phyloP scores from a whole-genome alignment of 257 asterid species.

The Solanum sparsipilum region DNA sequence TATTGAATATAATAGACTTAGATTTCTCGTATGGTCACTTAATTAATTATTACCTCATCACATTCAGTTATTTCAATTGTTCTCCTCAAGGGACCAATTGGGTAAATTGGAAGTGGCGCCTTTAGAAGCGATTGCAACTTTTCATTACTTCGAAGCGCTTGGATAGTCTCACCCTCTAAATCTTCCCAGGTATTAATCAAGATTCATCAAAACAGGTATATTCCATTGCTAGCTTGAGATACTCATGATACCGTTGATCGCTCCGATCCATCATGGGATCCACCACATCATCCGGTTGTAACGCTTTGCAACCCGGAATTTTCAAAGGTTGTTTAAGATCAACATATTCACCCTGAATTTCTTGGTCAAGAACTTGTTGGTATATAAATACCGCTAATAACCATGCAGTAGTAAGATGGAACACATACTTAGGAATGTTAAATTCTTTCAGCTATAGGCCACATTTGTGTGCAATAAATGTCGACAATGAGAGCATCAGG shows the following conservation, averaged over 20 bases:
- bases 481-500: conserved; percentile 6
- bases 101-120: background rate
- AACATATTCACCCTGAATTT: conserved; percentile 2
- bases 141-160: conserved; percentile 3
- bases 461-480: background rate
- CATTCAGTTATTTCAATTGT: background rate
- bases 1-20: no score
- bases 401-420: conserved; percentile 2
- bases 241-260: background rate
- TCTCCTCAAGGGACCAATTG: conserved; percentile 8
- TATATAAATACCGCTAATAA: background rate
- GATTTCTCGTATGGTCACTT: no score
- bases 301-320: conserved; percentile 7
- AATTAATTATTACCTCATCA: background rate
- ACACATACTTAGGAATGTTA: background rate
- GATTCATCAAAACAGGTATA: background rate
- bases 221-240: background rate
- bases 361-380: conserved; percentile 1
- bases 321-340: conserved; percentile 1
- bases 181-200: conserved; percentile 11
- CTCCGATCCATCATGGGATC: conserved; percentile 5
- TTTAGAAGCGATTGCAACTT: background rate
- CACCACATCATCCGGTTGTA: background rate
- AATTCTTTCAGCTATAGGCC: background rate
- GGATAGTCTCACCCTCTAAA: background rate